Base-by-base conservation (phyloP, 202 grass and related monocot genomes). In the Zoysia matrella region DNA sequence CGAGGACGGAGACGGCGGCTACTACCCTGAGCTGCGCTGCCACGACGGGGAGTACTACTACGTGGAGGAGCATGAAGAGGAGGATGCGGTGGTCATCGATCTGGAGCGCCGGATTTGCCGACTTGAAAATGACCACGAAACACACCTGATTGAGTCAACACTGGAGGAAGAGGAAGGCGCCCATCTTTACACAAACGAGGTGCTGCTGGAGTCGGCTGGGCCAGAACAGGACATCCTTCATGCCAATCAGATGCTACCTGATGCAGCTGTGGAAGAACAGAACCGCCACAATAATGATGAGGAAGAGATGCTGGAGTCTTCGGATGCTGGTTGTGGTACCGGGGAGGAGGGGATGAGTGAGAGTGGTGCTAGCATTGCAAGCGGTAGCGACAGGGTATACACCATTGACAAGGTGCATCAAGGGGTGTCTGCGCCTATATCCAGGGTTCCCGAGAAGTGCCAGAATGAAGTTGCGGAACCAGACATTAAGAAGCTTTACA, bases 401-500 rank as follows among this genome's bases (percentile, higher is more conserved):
- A 97, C 75, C 14, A 91, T 97, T 58, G 93, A 93, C 81, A 88
- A 76, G 74, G 88, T 93, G 39, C 81, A 97, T 78, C 84, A 89
- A 60, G 71, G 87, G 7, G 88, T 44, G 12, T 12, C 75, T 1
- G 80, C 50, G 42, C 83, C 88, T 16, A 11, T 71, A 65, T 85
- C 84, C 47, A 92, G 85, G 88, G 85, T 90, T 57, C 75, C 84
- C 5, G 85, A 83, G 7, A 82, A 85, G 48, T 73, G 77, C 14
- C 63, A 79, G 36, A 73, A 80, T 5, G 78, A 83, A 30, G 69
- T 44, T 11, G 82, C 75, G 10, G 89, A 88, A 14, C 83, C 85
- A 56, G 97, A 92, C 86, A 96, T 99, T 80, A 94, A 92, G 87
- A 96, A 89, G 47, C 89, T 96, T 54, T 90, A 91, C 80, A 91